Base-by-base conservation (phyloP, 495 filamentous ascomycete genomes). In the Tuber indicum region DNA sequence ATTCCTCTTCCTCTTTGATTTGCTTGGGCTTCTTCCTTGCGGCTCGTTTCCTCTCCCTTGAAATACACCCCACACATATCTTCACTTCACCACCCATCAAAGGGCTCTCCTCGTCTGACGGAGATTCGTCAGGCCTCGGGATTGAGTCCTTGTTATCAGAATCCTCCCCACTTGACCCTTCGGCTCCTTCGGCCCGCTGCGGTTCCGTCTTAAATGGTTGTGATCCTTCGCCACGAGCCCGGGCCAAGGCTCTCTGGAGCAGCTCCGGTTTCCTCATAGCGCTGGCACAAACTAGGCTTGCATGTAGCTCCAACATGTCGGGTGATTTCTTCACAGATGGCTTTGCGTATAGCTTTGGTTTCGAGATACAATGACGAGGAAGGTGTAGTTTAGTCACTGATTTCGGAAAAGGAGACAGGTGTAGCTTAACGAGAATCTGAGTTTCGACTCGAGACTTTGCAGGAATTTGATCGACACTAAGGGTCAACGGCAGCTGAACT, bases 391-490 rank as follows among this genome's bases (percentile, higher is more conserved):
- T 93, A 74, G 89, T 92, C 46, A 94, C 89, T 32, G 92, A 91
- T 4, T 85, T 81, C 2, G 94, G 94, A 71, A 94, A 85, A 17
- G 91, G 89, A 73, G 88, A 89, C 10, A 98, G 85, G 5, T 90
- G 92, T 77, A 98, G 86, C 78, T 89, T 89, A 77, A 97, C 91
- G 3, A 90, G 90, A 76, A 97, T 97, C 82, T 98, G 95, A 0
- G 95, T 98, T 86, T 98, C 95, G 26, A 98, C 95, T 14, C 95
- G 89, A 26, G 94, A 97, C 85, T 98, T 98, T 75, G 77, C 74
- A 74, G 78, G 78, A 76, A 80, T 80, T 70, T 80, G 78, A 69
- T 80, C 78, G 39, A 80, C 78, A 66, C 78, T 80, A 70, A 80
- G 39, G 26, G 78, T 80, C 75, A 78, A 80, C 6, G 78, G 78